Conservation (phyloP, 768 basidiomycete genomes). For the Suillus paluster region DNA sequence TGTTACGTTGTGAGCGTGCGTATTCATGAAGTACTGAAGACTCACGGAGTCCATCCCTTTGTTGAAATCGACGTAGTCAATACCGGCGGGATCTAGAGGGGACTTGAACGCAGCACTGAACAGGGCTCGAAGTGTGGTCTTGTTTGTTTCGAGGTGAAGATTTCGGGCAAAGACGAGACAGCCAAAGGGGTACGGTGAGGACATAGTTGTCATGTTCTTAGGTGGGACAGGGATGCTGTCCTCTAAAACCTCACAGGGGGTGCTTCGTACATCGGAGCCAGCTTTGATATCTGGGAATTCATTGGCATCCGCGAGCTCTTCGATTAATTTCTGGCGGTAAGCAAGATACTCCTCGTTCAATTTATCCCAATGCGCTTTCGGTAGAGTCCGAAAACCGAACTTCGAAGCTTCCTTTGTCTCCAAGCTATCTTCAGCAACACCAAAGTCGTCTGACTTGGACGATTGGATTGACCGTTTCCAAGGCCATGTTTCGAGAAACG, state of each 20-base stretch:
- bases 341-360: constrained; percentile 72
- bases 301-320: constrained; percentile 40
- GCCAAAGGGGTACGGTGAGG: constrained; percentile 57
- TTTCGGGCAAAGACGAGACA: constrained; percentile 76
- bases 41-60: constrained; percentile 78
- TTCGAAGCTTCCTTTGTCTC: constrained; percentile 50
- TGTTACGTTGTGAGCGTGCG: constrained; percentile 27
- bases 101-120: constrained; percentile 49
- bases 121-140: constrained; percentile 71
- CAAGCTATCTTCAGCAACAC: neutral
- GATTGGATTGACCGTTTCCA: constrained; percentile 47
- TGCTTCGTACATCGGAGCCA: neutral
- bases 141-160: constrained; percentile 77
- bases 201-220: constrained; percentile 14
- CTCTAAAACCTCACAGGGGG: neutral
- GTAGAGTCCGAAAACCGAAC: constrained; percentile 62
- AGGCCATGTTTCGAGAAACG: constrained; percentile 58
- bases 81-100: constrained; percentile 30
- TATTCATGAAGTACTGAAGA: neutral
- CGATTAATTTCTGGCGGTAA: constrained; percentile 59
- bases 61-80: constrained; percentile 82
- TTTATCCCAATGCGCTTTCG: constrained; percentile 64
- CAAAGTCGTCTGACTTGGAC: neutral
- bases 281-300: neutral
- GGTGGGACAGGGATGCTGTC: neutral